Percentiles rank a stretch among this genome's conserved stretches.
Evolutionary conservation across 257 asterid genomes (phyloP).

Genomic region (Forsythia viridissima): DNA sequence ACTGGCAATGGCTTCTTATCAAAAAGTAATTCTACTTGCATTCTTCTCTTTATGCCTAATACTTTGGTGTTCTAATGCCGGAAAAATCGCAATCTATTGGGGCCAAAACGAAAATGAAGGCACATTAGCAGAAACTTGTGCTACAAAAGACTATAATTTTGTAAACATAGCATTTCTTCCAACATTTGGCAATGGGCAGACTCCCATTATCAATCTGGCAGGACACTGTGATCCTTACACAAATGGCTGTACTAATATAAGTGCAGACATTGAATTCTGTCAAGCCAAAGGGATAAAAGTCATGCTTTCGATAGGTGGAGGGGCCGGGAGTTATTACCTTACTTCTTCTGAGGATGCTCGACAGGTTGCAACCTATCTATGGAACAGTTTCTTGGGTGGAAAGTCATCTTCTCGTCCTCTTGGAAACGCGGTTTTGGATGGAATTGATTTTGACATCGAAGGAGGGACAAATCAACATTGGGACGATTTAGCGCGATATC

Average conservation of each 20-base stretch:
- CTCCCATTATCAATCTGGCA: conserved; percentile 41
- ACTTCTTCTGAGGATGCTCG: conserved; percentile 16
- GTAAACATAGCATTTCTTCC: conserved; percentile 46
- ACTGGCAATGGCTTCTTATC: not conserved
- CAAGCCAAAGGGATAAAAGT: conserved; percentile 39
- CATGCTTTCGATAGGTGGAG: conserved; percentile 40
- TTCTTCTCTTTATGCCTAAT: not conserved
- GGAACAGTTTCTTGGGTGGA: conserved; percentile 22
- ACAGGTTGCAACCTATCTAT: conserved; percentile 15
- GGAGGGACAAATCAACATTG: conserved; percentile 38
- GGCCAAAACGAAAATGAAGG: conserved; percentile 24
- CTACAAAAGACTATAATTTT: conserved; percentile 31
- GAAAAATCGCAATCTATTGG: conserved; percentile 23
- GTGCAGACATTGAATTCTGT: conserved; percentile 31
- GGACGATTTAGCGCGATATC: conserved; percentile 36
- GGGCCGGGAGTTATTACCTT: conserved; percentile 42
- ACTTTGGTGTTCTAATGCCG: not conserved
- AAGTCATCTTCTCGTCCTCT: conserved; percentile 15
- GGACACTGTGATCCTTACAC: conserved; percentile 37
- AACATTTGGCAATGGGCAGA: conserved; percentile 42
- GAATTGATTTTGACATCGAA: conserved; percentile 44
- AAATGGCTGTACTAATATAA: conserved; percentile 31
- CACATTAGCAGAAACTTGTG: conserved; percentile 27
- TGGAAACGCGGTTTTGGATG: conserved; percentile 39
- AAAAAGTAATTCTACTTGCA: not conserved